Evolutionary conservation across 78 protist genomes (phyloP), one percentile per base, ranked within the genome.

Genomic region (Bigelowiella natans): DNA sequence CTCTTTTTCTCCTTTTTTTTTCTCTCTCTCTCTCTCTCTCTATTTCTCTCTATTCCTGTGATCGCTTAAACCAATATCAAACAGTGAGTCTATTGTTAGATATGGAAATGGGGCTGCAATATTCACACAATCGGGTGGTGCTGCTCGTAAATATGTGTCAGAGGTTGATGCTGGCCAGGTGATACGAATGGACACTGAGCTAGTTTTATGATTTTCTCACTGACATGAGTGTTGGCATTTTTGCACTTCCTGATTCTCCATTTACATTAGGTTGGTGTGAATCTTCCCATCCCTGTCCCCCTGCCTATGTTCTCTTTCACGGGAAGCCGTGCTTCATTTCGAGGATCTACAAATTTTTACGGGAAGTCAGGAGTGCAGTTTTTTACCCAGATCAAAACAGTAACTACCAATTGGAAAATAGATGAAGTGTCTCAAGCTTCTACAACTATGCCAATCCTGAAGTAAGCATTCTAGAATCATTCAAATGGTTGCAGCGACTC

Each of bases 71-170:
- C 82, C 82, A 51, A 28, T n/a, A n/a, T n/a, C n/a, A n/a, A 51
- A 28, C 11, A 18, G 18, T 51, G 18, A 18, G 18, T 51, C 11
- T 11, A 51, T 51, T 28, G 82, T 28, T 51, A 51, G 82, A 51
- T 51, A 83, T 83, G 99, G 99, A 88, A 98, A 98, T 93, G 99
- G 99, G 84, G 95, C 98, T 7, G 98, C 99, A 38, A 93, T 98
- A 92, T 98, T 98, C 95, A 98, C 99, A 0, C 30, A 87, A 40
- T 89, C 92, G 0, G 99, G 99, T 38, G 95, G 97, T 73, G 93
- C 94, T 38, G 98, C 98, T 26, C 93, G 98, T 84, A 95, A 95
- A 92, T 97, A 89, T 95, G 94, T 90, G 93, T 39, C 88, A 92
- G 97, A 96, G 89, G 88, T 95, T 73, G 98, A 96, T 39, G 95